Base-by-base conservation (phyloP, 495 filamentous ascomycete genomes). In the Xylaria longipes region DNA sequence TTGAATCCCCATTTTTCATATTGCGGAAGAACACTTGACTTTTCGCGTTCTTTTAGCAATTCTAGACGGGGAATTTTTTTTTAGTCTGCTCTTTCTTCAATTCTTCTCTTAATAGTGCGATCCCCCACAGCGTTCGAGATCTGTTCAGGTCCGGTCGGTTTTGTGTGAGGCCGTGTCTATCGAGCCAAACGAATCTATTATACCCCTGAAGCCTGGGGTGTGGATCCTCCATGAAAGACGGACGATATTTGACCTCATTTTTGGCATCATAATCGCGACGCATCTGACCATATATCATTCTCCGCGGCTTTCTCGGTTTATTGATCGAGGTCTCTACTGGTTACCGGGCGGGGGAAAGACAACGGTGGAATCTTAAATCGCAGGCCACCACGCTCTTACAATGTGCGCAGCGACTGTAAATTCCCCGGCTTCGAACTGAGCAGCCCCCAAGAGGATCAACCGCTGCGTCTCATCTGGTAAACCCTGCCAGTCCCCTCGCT, bases 1-100 rank as follows among this genome's bases (percentile, higher is more conserved):
- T 57, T 63, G 45, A 31, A 65, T 66, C 69, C 69, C 69, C 69
- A 60, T 65, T 71, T 71, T 71, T 71, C 69, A 71, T 71, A 58
- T 71, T 57, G 69, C 61, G 41, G 46, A 46, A 61, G 68, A 64
- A 69, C 41, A 27, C 67, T 60, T 48, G 54, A 54, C 60, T 64
- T 64, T 25, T 63, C 57, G 29, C 43, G 46, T 45, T 33, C 48
- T 29, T 56, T 56, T 63, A 22, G 60, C 22, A 64, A 33, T 46
- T 39, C 25, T 41, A 4, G 33, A 68, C 46, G 15, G 29, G 66
- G 29, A 22, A 57, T 71, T 39, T 60, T 50, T 54, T 37, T 39
- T 56, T 43, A 20, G 33, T 15, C 45, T 66, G 29, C 63, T 52
- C 46, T 65, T 22, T 58, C 35, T 60, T 61, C 66, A 43, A 60